Conservation (phyloP, 2,329 filamentous ascomycete species). For the Penicillium sp. region DNA sequence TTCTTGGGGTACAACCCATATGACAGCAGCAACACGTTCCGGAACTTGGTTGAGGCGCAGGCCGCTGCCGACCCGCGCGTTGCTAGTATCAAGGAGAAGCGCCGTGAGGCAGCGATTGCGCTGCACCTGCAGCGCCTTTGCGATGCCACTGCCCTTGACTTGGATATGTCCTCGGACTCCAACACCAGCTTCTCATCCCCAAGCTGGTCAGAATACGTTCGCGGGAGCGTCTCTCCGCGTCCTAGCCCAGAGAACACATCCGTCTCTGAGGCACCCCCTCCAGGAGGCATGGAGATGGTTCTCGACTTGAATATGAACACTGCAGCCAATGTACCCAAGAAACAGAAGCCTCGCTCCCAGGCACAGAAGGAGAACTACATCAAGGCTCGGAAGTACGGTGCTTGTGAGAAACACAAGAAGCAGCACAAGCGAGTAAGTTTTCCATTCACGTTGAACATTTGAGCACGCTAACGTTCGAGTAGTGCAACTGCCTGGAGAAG, state of each 20-base stretch:
- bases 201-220: conserved; percentile 33
- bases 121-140: conserved; percentile 42
- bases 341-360: conserved; percentile 44
- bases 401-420: conserved; percentile 46
- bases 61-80: conserved; percentile 39
- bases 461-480: conserved; percentile 17
- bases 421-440: conserved; percentile 44
- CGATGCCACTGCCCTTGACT: conserved; percentile 30
- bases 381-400: conserved; percentile 44
- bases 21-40: conserved; percentile 22
- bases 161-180: conserved; percentile 31
- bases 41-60: conserved; percentile 38
- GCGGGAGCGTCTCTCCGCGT: conserved; percentile 27
- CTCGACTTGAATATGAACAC: conserved; percentile 47
- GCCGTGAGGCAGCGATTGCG: conserved; percentile 43
- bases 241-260: conserved; percentile 25
- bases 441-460: background rate
- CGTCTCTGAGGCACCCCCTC: conserved; percentile 14
- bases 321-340: conserved; percentile 42
- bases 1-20: conserved; percentile 19
- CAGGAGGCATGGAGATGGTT: conserved; percentile 39
- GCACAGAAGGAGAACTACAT: conserved; percentile 47
- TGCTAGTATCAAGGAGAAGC: conserved; percentile 42
- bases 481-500: conserved; percentile 46
- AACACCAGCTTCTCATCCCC: conserved; percentile 36